These are phyloP conservation scores for Chionographis japonica DNA, from an alignment of 106 monocot genomes.

Conservation along the genomic window DNA sequence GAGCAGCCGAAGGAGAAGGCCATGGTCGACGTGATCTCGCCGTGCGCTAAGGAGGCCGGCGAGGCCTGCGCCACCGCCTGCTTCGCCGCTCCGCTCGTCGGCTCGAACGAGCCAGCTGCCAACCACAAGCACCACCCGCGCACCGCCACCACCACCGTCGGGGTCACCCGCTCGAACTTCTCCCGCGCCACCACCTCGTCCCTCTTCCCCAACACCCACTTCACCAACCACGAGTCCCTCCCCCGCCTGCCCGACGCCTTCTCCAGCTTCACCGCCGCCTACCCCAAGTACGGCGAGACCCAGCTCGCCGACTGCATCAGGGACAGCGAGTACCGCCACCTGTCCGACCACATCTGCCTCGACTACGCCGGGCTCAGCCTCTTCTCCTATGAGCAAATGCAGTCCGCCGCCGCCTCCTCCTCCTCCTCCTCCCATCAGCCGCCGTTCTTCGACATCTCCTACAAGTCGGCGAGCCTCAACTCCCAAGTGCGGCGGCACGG, in stretches of 20 bases:
- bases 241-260: slow-evolving; percentile 50
- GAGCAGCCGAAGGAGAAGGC: too few species aligned
- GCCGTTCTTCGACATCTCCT: slow-evolving; percentile 50
- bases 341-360: slow-evolving; percentile 53
- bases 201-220: slow-evolving; percentile 48
- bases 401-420: neutral
- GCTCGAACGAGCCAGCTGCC: neutral
- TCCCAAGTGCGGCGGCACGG: slow-evolving; percentile 28
- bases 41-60: neutral
- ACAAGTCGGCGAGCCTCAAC: slow-evolving; percentile 44
- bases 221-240: slow-evolving; percentile 75
- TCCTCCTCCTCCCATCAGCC: slow-evolving; percentile 4
- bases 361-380: slow-evolving; percentile 70
- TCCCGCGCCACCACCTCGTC: slow-evolving; percentile 23
- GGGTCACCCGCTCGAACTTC: slow-evolving; percentile 41
- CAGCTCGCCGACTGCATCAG: slow-evolving; percentile 44
- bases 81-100: neutral
- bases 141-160: slow-evolving; percentile 22
- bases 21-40: slow-evolving; percentile 7
- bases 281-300: slow-evolving; percentile 47
- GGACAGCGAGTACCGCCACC: slow-evolving; percentile 50
- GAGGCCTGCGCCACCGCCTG: slow-evolving; percentile 9
- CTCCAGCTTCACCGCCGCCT: slow-evolving; percentile 44
- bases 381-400: slow-evolving; percentile 56
- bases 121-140: neutral